Evolutionary conservation across 2,329 filamentous ascomycete genomes (phyloP), one percentile per base, ranked within the genome.

Genomic region (Aspergillus luchuensis): DNA sequence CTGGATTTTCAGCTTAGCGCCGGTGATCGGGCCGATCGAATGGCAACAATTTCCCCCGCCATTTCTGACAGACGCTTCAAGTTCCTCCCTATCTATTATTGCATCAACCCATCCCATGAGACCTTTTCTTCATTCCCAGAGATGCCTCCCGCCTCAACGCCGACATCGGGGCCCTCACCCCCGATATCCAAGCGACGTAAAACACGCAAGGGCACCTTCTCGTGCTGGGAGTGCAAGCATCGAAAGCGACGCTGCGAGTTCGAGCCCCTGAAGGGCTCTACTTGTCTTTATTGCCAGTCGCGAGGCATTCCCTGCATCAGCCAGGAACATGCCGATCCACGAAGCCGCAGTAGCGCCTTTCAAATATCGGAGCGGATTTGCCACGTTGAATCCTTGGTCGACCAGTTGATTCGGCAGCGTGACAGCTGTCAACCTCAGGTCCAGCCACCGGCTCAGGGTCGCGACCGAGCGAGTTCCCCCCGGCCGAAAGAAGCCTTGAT

Each of bases 181-280:
- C 2, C 39, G 5, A 4, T 21, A 10, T 15, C 21, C 23, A 57
- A 55, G 28, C 43, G 43, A 30, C 52, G 50, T 33, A 61, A 58
- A 11, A 23, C 49, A 1, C 56, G 56, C 15, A 51, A 52, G n/a
- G 59, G 59, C 23, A 58, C 59, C 36, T 53, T 45, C 17, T 56
- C 56, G 21, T 61, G 59, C 47, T 58, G 56, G 56, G 51, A 61
- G 33, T 61, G 56, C 43, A 58, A 56, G 15, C 59, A 54, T 8
- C 56, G 59, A 10, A 61, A 58, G 43, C 50, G 43, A 47, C 41
- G 51, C 19, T 61, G 59, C 41, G 33, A 17, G 19, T 61, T 61
- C 36, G 36, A 55, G 13, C 23, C 50, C 6, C n/a, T 25, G 8
- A 13, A 17, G 19, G 25, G 23, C 38, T 13, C 33, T 25, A 33